Evolutionary conservation across 768 basidiomycete species (phyloP).

Genomic region (Tricholoma terreum): DNA sequence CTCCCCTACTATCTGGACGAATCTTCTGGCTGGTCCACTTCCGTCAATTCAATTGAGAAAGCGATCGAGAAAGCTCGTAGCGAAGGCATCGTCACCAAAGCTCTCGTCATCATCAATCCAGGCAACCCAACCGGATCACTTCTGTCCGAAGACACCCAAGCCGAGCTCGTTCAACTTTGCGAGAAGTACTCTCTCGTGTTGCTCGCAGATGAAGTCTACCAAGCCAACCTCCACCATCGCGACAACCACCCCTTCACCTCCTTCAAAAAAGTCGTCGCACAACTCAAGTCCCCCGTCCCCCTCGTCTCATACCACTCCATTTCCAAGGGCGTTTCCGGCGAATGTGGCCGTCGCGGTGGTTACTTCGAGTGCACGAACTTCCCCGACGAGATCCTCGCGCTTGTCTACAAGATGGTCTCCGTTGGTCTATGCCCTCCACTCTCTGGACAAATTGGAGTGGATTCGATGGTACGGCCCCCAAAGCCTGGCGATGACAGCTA

Average conservation of each 20-base stretch:
- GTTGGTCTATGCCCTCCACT: slow-evolving; percentile 89
- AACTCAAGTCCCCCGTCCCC: slow-evolving; percentile 66
- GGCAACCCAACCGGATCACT: slow-evolving; percentile 96
- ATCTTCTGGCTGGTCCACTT: slow-evolving; percentile 77
- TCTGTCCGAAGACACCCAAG: slow-evolving; percentile 68
- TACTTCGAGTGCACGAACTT: slow-evolving; percentile 95
- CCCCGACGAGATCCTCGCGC: slow-evolving; percentile 67
- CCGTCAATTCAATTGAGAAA: slow-evolving; percentile 58
- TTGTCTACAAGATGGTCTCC: slow-evolving; percentile 95
- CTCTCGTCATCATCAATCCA: slow-evolving; percentile 96
- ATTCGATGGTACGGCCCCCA: slow-evolving; percentile 91
- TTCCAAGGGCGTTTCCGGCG: slow-evolving; percentile 93
- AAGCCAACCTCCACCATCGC: slow-evolving; percentile 79
- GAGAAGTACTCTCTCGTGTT: slow-evolving; percentile 83
- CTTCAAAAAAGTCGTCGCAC: slow-evolving; percentile 85
- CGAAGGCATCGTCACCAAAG: slow-evolving; percentile 67
- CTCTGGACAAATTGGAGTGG: slow-evolving; percentile 90
- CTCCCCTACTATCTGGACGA: slow-evolving; percentile 92
- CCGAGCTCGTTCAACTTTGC: slow-evolving; percentile 76
- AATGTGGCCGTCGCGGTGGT: slow-evolving; percentile 96
- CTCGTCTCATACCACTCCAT: slow-evolving; percentile 97
- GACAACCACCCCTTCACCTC: slow-evolving; percentile 76
- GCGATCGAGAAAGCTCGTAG: slow-evolving; percentile 63
- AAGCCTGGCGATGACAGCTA: slow-evolving; percentile 73
- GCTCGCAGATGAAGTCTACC: slow-evolving; percentile 99